Base-by-base conservation (phyloP, 257 asterid species). In the Haberlea rhodopensis region DNA sequence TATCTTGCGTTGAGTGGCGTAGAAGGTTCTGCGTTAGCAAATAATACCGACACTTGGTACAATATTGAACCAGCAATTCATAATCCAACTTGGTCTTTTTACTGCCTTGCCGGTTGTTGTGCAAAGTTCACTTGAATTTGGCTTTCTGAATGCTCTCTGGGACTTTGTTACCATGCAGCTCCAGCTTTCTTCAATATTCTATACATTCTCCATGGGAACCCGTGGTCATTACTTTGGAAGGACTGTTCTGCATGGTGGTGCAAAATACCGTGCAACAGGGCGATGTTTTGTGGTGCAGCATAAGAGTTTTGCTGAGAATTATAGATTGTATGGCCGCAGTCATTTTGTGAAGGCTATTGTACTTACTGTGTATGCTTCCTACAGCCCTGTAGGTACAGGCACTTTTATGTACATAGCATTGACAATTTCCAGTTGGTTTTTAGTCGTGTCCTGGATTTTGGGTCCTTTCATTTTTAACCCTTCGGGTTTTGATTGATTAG, bases 241-340 rank as follows among this genome's bases (percentile, higher is more conserved):
- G 80, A 92, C 98, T 59, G 82, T 92, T 68, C 88, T 92, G 63
- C 98, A 92, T 49, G 98, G 98, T 63, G 98, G 98, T 53, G 98
- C 98, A 20, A 92, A 92, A 71, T 92, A 92, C 71, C 86, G 98
- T 59, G 98, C 98, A 15, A 92, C 98, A 63, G 98, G 97, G 27
- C 97, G 98, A 66, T 97, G 98, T 65, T 92, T 92, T 78, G 98
- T 92, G 48, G 98, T 92, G 74, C 79, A 92, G 79, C 98, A 92
- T 70, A 92, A 89, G 86, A 76, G 89, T 73, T 92, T 92, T 82
- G 78, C 89, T 32, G 97, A 92, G 73, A 92, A 83, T 66, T 92
- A 92, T 70, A 72, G 98, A 70, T 71, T 92, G 69, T 92, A 78
- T 76, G 97, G 96, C 29, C 95, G 98, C 22, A 92, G 98, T 69